Base-by-base conservation (phyloP, 148 eudicot genomes). In the Tetragonia tetragonoides region DNA sequence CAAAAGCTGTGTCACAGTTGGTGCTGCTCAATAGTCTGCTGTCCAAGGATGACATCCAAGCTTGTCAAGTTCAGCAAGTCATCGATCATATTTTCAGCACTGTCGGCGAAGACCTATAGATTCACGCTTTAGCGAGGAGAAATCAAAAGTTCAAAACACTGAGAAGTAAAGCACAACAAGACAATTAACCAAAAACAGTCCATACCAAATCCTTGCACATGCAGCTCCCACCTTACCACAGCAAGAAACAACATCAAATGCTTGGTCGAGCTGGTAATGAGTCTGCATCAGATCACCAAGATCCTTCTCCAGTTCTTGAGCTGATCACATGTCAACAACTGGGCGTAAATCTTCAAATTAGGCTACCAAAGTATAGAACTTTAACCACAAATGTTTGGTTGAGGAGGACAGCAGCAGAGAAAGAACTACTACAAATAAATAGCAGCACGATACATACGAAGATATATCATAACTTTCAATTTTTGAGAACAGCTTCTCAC, bases 241-340 rank as follows among this genome's bases (percentile, higher is more conserved):
- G 94, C 70, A 78, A 92, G 34, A 28, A 28, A 28, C 34, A 28
- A 28, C 34, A 28, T 28, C 34, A 28, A 28, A 28, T 28, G 34
- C 34, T 28, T 28, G 34, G 34, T 28, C 34, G 34, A 72, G 97
- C 85, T 66, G 94, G 84, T 74, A 95, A 79, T 38, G 90, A 88
- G 64, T 86, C 93, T 65, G 88, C 88, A 78, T 79, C 75, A 89
- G 81, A 67, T 96, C 94, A 72, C 86, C 79, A 42, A 93, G 75
- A 85, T 93, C 97, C 84, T 95, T 90, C 87, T 89, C 97, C 89
- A 93, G 86, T 61, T 91, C 99, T 88, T 91, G 97, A 84, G 97
- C 99, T 95, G 94, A 83, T 82, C 74, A 84, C 79, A 77, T 20
- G 64, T 38, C 68, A 38, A 82, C 23, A 67, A 56, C 60, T 47